Evolutionary conservation across 306 rosid species (phyloP).

Genomic region (Dalbergia cultrata): DNA sequence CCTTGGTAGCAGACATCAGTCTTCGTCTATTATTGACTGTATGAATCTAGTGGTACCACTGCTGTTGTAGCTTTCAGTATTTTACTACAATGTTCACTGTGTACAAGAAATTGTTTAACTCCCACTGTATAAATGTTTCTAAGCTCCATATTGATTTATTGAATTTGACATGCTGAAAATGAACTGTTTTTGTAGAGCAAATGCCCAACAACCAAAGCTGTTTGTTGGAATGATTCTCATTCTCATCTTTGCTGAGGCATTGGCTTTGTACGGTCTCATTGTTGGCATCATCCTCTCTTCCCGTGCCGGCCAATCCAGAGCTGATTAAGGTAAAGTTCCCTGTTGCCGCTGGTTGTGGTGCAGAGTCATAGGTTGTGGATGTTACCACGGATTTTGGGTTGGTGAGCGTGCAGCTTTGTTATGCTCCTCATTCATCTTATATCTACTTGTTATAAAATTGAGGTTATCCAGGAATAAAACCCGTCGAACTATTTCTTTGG

Average conservation of each 20-base stretch:
- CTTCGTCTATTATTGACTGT: slow-evolving; percentile 3
- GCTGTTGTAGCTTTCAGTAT: slow-evolving; percentile 21
- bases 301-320: slow-evolving; percentile 82
- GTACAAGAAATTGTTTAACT: background rate
- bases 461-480: slow-evolving; percentile 57
- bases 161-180: slow-evolving; percentile 30
- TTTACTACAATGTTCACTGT: background rate
- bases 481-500: slow-evolving; percentile 38
- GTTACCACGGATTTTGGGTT: slow-evolving; percentile 27
- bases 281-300: slow-evolving; percentile 88
- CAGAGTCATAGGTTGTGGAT: slow-evolving; percentile 31
- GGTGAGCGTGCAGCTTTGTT: slow-evolving; percentile 31
- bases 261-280: slow-evolving; percentile 81
- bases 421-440: slow-evolving; percentile 34
- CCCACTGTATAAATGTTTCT: background rate
- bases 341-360: slow-evolving; percentile 3
- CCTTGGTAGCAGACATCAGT: background rate
- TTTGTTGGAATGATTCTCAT: slow-evolving; percentile 78
- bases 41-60: slow-evolving; percentile 20
- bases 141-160: background rate
- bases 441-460: slow-evolving; percentile 24
- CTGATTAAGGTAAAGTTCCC: slow-evolving; percentile 53
- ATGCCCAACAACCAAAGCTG: slow-evolving; percentile 78
- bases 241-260: slow-evolving; percentile 81
- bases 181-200: slow-evolving; percentile 56